Conservation (phyloP, 73 alveolate genomes). For the Tetrahymena thermophila region DNA sequence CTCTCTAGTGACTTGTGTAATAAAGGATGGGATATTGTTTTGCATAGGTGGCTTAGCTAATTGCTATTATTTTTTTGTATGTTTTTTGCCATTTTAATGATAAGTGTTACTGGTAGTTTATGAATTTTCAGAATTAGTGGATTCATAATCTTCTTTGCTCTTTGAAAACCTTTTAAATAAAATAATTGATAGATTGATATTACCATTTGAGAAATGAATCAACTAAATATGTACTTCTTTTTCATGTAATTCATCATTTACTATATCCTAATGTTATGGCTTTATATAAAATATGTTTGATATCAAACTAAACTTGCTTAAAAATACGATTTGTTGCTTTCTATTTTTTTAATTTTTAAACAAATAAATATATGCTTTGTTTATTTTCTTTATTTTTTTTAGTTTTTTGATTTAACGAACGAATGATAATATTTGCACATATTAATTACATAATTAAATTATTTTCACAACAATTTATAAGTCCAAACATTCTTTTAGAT, state of each 20-base stretch:
- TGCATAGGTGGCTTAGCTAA: neutral
- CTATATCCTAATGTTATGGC: neutral
- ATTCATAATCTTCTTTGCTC: neutral
- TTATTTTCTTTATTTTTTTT: neutral
- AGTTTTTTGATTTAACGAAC: neutral
- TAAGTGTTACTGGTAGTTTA: neutral
- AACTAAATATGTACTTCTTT: neutral
- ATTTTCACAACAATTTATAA: neutral
- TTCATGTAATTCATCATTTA: neutral
- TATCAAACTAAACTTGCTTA: neutral
- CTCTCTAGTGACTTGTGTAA: neutral
- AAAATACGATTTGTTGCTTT: neutral
- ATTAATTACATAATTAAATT: neutral
- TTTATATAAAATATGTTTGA: too few relatives aligned
- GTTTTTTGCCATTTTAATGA: neutral
- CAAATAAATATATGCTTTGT: neutral
- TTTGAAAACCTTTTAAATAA: neutral
- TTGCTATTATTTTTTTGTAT: neutral
- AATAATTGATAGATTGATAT: neutral
- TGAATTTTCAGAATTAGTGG: neutral
- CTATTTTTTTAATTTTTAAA: too few relatives aligned
- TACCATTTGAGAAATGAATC: neutral
- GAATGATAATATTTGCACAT: neutral
- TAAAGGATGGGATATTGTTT: neutral
- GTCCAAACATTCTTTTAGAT: neutral